phyloP scores from a whole-genome alignment of 768 basidiomycete species.

The Amanita pallidorosea region DNA sequence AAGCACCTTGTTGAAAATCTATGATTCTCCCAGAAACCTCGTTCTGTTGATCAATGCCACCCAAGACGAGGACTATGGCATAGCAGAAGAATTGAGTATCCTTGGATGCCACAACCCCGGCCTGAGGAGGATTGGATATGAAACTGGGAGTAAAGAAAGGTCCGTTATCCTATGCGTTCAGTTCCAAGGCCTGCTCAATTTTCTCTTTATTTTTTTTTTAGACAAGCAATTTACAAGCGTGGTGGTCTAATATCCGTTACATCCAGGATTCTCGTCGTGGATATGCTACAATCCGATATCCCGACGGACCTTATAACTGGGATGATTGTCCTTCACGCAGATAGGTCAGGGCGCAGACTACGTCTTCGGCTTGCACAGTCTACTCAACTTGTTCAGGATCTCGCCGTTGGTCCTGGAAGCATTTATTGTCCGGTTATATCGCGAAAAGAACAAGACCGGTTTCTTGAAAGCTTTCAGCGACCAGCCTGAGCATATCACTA shows the following conservation, averaged over 20 bases:
- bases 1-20: conserved; percentile 86
- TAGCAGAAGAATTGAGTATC: conserved; percentile 86
- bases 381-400: conserved; percentile 38
- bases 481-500: conserved; percentile 91
- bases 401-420: conserved; percentile 80
- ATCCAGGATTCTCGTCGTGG: conserved; percentile 88
- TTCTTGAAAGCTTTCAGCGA: conserved; percentile 98
- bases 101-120: conserved; percentile 89
- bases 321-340: conserved; percentile 82
- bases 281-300: conserved; percentile 82
- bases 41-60: conserved; percentile 79
- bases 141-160: conserved; percentile 73
- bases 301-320: conserved; percentile 84
- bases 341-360: conserved; percentile 42
- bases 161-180: conserved; percentile 20
- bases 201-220: conserved; percentile 16
- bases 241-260: conserved; percentile 91
- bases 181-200: background rate
- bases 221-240: conserved; percentile 75
- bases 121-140: conserved; percentile 72
- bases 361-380: background rate
- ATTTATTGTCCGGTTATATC: conserved; percentile 85
- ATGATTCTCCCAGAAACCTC: conserved; percentile 76
- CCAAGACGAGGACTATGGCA: conserved; percentile 80
- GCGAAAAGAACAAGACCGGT: conserved; percentile 81